phyloP scores from a whole-genome alignment of 2,329 filamentous ascomycete genomes.

The Pestalotiopsis sp. region DNA sequence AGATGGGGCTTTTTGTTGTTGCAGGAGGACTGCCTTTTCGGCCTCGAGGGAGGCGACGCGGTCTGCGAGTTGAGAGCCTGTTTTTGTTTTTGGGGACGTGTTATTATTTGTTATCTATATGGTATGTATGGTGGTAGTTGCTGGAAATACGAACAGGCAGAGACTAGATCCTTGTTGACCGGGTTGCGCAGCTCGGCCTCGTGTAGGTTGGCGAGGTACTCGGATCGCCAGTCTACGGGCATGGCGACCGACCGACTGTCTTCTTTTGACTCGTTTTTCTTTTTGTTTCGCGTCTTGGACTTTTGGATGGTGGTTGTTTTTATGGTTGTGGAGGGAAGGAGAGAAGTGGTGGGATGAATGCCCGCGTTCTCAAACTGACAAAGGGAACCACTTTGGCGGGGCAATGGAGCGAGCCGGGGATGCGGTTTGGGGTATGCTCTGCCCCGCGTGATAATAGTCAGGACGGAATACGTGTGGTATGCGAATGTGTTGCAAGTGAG shows the following conservation, averaged over 20 bases:
- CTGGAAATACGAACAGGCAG: slow-evolving; percentile 68
- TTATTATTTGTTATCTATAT: too few relatives aligned
- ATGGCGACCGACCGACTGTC: slow-evolving; percentile 33
- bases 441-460: too few relatives aligned
- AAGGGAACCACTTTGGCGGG: too few relatives aligned
- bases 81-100: background rate
- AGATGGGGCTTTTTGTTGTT: slow-evolving; percentile 18
- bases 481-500: too few relatives aligned
- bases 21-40: slow-evolving; percentile 48
- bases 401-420: too few relatives aligned
- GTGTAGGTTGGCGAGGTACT: slow-evolving; percentile 77
- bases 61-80: slow-evolving; percentile 46
- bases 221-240: slow-evolving; percentile 73
- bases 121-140: background rate
- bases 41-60: slow-evolving; percentile 67
- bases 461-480: too few relatives aligned
- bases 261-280: background rate
- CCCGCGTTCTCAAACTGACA: too few relatives aligned
- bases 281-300: too few relatives aligned
- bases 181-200: slow-evolving; percentile 70
- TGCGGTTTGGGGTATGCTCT: too few relatives aligned
- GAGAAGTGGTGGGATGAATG: too few relatives aligned
- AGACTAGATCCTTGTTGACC: slow-evolving; percentile 68
- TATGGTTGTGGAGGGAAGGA: too few relatives aligned
- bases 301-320: too few relatives aligned